Conservation (phyloP, 495 filamentous ascomycete genomes). For the Penicillium psychrofluorescens region DNA sequence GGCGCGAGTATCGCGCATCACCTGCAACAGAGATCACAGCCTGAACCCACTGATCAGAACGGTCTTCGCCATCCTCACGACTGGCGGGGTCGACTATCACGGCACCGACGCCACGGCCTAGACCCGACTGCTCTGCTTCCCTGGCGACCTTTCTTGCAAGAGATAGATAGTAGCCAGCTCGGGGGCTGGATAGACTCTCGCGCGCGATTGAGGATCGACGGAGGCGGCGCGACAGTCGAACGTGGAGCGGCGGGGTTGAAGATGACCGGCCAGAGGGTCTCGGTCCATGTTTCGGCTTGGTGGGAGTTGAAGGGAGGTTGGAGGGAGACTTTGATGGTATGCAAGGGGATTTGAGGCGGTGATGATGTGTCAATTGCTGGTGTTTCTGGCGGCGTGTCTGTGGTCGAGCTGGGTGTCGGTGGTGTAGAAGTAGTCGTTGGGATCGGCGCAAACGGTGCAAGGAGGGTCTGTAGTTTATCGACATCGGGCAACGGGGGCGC, state of each 20-base stretch:
- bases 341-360: constrained; percentile 31
- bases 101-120: constrained; percentile 68
- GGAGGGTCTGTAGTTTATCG: constrained; percentile 18
- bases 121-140: constrained; percentile 44
- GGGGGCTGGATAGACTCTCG: constrained; percentile 49
- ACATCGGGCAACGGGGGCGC: constrained; percentile 26
- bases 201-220: constrained; percentile 52
- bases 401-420: not conserved
- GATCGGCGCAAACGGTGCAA: constrained; percentile 27
- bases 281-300: constrained; percentile 71
- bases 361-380: constrained; percentile 2
- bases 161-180: constrained; percentile 52
- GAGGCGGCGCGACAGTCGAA: constrained; percentile 28
- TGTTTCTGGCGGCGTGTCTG: constrained; percentile 12
- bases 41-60: constrained; percentile 22
- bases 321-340: constrained; percentile 59
- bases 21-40: constrained; percentile 65
- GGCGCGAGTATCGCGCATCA: constrained; percentile 63
- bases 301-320: constrained; percentile 64
- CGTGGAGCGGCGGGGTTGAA: constrained; percentile 71
- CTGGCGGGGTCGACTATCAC: constrained; percentile 64
- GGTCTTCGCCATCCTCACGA: constrained; percentile 14
- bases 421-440: constrained; percentile 2
- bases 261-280: constrained; percentile 76
- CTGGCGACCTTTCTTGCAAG: constrained; percentile 59